These are phyloP conservation scores for Scutellaria baicalensis DNA, from an alignment of 257 asterid genomes.

Conservation along the genomic window DNA sequence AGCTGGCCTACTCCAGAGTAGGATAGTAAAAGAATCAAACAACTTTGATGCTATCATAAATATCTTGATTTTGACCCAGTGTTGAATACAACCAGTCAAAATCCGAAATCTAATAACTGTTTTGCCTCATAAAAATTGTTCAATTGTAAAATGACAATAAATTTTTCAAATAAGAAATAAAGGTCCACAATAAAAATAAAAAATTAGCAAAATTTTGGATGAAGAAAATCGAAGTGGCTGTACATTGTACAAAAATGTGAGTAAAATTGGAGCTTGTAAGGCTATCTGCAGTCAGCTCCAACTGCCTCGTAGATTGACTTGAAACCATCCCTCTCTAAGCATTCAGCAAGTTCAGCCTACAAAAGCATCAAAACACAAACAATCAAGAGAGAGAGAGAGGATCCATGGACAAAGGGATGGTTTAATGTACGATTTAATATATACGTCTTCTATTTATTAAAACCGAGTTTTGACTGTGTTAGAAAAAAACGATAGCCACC, in stretches of 20 bases:
- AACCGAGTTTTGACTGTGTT: background rate
- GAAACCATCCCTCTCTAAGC: constrained; percentile 83
- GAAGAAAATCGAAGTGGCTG: background rate
- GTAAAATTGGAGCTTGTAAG: background rate
- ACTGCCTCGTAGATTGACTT: constrained; percentile 75
- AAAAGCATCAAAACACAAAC: background rate
- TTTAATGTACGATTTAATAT: background rate
- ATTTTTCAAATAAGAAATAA: background rate
- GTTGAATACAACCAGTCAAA: too few relatives aligned
- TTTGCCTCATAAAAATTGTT: background rate
- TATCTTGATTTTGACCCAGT: too few relatives aligned
- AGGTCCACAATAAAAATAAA: background rate
- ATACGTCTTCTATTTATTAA: too few relatives aligned
- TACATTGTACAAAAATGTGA: constrained; percentile 15
- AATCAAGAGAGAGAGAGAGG: background rate
- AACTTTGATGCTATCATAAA: too few relatives aligned
- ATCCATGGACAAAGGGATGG: background rate
- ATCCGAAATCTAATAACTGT: background rate
- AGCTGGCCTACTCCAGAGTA: too few relatives aligned
- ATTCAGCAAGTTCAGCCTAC: constrained; percentile 76
- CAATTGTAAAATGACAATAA: background rate
- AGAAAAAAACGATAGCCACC: background rate
- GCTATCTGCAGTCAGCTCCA: constrained; percentile 84
- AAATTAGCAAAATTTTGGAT: constrained; percentile 4
- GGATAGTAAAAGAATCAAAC: too few relatives aligned